Evolutionary conservation across 768 basidiomycete species (phyloP).

Genomic region (Phaffia tasmanica): DNA sequence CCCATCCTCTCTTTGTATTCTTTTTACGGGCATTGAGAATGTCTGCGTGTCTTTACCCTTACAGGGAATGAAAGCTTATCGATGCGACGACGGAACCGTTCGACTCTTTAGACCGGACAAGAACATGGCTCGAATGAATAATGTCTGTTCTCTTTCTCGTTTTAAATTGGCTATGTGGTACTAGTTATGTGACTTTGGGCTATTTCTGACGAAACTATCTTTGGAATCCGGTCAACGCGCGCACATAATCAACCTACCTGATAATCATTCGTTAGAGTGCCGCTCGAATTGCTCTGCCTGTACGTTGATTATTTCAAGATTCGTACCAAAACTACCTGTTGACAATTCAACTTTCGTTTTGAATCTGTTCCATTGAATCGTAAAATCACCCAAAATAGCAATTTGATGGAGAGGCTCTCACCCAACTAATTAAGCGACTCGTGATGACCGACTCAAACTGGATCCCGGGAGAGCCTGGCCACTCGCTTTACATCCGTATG

Average conservation of each 20-base stretch:
- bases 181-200: no score
- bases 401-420: conserved; percentile 64
- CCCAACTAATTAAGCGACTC: conserved; percentile 74
- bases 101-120: conserved; percentile 86
- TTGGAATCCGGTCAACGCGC: not conserved
- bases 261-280: conserved; percentile 13
- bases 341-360: not conserved
- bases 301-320: not conserved
- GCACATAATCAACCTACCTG: not conserved
- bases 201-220: not conserved
- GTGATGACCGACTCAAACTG: conserved; percentile 72
- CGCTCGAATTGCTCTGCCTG: conserved; percentile 25
- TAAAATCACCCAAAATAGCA: conserved; percentile 38
- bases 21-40: conserved; percentile 23
- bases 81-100: conserved; percentile 57
- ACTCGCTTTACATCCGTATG: conserved; percentile 84
- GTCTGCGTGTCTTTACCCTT: conserved; percentile 40
- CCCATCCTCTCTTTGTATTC: not conserved
- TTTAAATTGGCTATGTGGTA: no score
- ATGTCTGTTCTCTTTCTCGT: conserved; percentile 3
- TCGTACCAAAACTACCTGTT: no score
- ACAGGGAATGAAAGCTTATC: conserved; percentile 86
- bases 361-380: not conserved
- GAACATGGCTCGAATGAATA: conserved; percentile 60
- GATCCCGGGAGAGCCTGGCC: conserved; percentile 78